phyloP scores from a whole-genome alignment of 2,329 filamentous ascomycete genomes.

The Simplicillium aogashimaense region DNA sequence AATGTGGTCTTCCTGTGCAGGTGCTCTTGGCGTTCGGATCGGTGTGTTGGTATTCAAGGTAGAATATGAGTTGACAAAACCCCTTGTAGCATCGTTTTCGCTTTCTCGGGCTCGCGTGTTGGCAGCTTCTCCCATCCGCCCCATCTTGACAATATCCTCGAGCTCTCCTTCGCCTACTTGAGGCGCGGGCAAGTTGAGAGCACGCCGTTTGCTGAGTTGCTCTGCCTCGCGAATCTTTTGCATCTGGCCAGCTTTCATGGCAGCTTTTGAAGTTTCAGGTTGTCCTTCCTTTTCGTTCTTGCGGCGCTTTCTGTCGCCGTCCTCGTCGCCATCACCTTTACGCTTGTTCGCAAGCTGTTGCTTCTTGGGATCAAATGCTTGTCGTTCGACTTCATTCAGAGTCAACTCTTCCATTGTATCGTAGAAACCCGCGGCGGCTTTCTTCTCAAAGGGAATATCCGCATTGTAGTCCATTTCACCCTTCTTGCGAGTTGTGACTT shows the following conservation, averaged over 20 bases:
- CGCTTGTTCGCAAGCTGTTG: conserved; percentile 85
- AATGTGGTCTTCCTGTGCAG: conserved; percentile 88
- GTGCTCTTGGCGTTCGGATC: conserved; percentile 83
- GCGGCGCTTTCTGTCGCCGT: conserved; percentile 71
- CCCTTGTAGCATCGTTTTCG: conserved; percentile 77
- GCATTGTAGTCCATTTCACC: conserved; percentile 99
- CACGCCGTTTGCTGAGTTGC: conserved; percentile 84
- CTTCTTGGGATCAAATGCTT: conserved; percentile 84
- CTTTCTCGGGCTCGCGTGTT: conserved; percentile 63
- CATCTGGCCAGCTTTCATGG: conserved; percentile 85
- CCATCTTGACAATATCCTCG: conserved; percentile 98
- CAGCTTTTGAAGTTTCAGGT: conserved; percentile 74
- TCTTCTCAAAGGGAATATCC: conserved; percentile 95
- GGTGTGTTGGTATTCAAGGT: conserved; percentile 72
- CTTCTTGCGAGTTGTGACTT: conserved; percentile 81
- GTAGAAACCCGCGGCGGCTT: conserved; percentile 80
- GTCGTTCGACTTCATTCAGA: conserved; percentile 73
- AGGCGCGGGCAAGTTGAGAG: conserved; percentile 74
- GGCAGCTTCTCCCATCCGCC: conserved; percentile 82
- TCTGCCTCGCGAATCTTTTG: conserved; percentile 94
- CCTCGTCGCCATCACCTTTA: conserved; percentile 85
- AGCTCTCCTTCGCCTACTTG: conserved; percentile 90
- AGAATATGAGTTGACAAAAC: conserved; percentile 79
- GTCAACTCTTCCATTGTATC: conserved; percentile 78
- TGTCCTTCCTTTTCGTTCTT: conserved; percentile 79